Percentiles rank a stretch among this genome's conserved stretches.
phyloP scores from a whole-genome alignment of 2,329 filamentous ascomycete genomes.

The Epichloe bromicola region DNA sequence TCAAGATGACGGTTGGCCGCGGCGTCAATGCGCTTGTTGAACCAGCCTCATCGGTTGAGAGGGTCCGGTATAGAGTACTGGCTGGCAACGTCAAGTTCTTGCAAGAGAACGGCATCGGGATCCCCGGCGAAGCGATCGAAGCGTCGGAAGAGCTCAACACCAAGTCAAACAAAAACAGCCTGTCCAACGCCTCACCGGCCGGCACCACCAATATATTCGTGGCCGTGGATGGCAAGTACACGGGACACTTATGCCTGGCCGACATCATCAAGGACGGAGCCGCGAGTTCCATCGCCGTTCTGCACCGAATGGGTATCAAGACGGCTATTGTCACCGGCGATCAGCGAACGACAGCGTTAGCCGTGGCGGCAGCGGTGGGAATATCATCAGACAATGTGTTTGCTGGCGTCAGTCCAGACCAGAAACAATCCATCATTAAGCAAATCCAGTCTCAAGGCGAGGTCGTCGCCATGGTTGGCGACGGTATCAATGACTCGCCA shows the following conservation, averaged over 20 bases:
- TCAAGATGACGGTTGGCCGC: conserved; percentile 69
- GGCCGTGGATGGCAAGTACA: conserved; percentile 69
- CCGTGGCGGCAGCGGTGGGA: conserved; percentile 71
- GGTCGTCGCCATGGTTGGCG: conserved; percentile 89
- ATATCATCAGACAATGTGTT: conserved; percentile 65
- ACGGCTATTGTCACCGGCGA: conserved; percentile 92
- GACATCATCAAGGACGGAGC: conserved; percentile 89
- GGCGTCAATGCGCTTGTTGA: conserved; percentile 76
- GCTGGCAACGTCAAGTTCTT: conserved; percentile 76
- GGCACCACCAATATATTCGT: conserved; percentile 88
- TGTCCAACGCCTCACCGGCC: conserved; percentile 20
- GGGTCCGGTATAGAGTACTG: conserved; percentile 62
- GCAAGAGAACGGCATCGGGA: conserved; percentile 51
- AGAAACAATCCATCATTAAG: conserved; percentile 78
- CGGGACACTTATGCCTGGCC: conserved; percentile 70
- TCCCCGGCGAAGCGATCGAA: conserved; percentile 50
- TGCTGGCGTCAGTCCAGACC: conserved; percentile 77
- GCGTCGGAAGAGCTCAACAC: conserved; percentile 47
- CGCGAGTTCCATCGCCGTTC: conserved; percentile 63
- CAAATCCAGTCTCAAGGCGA: conserved; percentile 62
- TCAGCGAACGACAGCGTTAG: conserved; percentile 68
- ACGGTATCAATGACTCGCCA: conserved; percentile 96
- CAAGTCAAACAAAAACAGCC: conserved; percentile 21
- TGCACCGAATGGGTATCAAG: conserved; percentile 73
- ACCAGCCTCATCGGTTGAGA: conserved; percentile 54